Conservation (phyloP, 352 stramenopile genomes). For the Chrysophaeum taylorii region DNA sequence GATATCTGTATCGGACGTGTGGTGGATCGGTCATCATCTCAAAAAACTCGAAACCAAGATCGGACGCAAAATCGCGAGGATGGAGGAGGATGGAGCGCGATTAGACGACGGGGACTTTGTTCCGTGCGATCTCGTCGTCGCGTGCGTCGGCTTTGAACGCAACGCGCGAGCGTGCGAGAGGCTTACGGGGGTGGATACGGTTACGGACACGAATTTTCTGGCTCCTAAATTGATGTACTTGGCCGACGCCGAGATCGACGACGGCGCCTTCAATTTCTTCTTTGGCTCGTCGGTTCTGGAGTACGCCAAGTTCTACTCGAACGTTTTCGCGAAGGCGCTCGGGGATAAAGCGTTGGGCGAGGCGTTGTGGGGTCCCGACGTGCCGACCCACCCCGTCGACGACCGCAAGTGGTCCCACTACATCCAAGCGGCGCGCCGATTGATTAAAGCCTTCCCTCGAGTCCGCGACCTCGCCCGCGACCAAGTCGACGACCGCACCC, state of each 20-base stretch:
- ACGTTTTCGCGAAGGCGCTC: slow-evolving; percentile 17
- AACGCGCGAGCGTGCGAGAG: slow-evolving; percentile 7
- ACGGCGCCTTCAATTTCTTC: slow-evolving; percentile 24
- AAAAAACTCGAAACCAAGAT: slow-evolving; percentile 12
- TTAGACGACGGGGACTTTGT: slow-evolving; percentile 1
- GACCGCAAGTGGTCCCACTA: slow-evolving; percentile 25
- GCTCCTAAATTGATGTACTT: slow-evolving; percentile 20
- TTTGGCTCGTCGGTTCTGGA: slow-evolving; percentile 20
- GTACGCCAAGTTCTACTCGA: slow-evolving; percentile 23
- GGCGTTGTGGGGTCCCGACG: not conserved
- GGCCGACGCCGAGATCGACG: slow-evolving; percentile 21
- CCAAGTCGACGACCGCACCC: slow-evolving; percentile 2
- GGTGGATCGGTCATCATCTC: too few relatives aligned
- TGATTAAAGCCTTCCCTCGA: slow-evolving; percentile 1
- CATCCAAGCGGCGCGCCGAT: slow-evolving; percentile 14
- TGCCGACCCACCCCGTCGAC: slow-evolving; percentile 3
- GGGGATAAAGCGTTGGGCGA: too few relatives aligned
- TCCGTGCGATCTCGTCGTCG: slow-evolving; percentile 13
- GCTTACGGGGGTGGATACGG: not conserved
- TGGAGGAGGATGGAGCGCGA: not conserved
- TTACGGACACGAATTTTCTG: slow-evolving; percentile 16
- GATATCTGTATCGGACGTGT: too few relatives aligned
- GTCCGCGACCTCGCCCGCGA: slow-evolving; percentile 11
- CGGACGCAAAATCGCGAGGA: slow-evolving; percentile 5
- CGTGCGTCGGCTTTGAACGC: slow-evolving; percentile 17